These are phyloP conservation scores for Cytospora piceicola DNA, from an alignment of 2,329 filamentous ascomycete genomes.

Conservation along the genomic window DNA sequence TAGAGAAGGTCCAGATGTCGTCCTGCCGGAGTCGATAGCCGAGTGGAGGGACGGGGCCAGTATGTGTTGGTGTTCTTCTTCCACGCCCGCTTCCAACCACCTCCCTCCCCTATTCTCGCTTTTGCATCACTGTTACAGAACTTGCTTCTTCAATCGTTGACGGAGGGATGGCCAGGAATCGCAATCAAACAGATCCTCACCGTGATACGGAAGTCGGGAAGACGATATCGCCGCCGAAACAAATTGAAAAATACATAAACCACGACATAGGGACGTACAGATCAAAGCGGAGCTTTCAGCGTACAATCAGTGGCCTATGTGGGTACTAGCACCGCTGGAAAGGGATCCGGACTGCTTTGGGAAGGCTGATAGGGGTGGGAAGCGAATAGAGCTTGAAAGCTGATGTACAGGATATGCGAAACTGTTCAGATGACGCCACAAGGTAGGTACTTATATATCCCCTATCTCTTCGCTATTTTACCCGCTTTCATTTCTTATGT, in stretches of 20 bases:
- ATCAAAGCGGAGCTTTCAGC: slow-evolving; percentile 48
- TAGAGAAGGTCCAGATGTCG: slow-evolving; percentile 45
- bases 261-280: slow-evolving; percentile 50
- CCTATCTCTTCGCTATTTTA: neutral
- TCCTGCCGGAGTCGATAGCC: slow-evolving; percentile 49
- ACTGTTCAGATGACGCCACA: neutral
- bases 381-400: slow-evolving; percentile 8
- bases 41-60: slow-evolving; percentile 53
- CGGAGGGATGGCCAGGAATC: slow-evolving; percentile 39
- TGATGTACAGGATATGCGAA: slow-evolving; percentile 11
- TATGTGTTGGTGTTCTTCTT: neutral
- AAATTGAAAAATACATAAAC: slow-evolving; percentile 40
- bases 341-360: slow-evolving; percentile 52
- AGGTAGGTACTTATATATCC: too few species aligned
- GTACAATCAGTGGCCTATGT: slow-evolving; percentile 58
- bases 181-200: slow-evolving; percentile 59
- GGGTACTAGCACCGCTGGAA: slow-evolving; percentile 57
- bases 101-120: too few species aligned
- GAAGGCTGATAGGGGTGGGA: slow-evolving; percentile 32
- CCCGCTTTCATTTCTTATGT: too few species aligned
- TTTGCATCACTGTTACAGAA: too few species aligned
- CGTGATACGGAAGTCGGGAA: slow-evolving; percentile 50
- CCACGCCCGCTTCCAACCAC: too few species aligned
- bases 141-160: neutral
- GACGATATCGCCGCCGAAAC: slow-evolving; percentile 36